Evolutionary conservation across 1,284 basidiomycete genomes (phyloP), one percentile per base, ranked within the genome.

Genomic region (Schizopora paradoxa): DNA sequence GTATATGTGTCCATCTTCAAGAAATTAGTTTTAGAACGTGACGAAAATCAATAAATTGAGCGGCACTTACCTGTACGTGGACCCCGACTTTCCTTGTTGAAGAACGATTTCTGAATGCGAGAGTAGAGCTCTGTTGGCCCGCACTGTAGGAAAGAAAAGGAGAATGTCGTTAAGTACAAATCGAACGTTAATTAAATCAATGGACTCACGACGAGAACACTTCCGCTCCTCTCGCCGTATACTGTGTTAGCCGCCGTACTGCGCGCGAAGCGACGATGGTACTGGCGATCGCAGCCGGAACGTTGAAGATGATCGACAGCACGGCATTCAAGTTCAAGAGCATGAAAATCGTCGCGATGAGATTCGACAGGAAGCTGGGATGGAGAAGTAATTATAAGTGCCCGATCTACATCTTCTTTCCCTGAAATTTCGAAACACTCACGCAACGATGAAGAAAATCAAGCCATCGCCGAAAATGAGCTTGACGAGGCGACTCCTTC

Each of bases 381-480:
- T n/a, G n/a, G 14, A 48, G 52, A 13, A 54, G 45, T 16, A 41
- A 38, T 32, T 21, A 31, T n/a, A n/a, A n/a, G n/a, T n/a, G n/a
- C n/a, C n/a, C n/a, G n/a, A n/a, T n/a, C n/a, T n/a, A n/a, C n/a
- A n/a, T n/a, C n/a, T n/a, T 31, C 8, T 31, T n/a, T n/a, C n/a
- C n/a, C 23, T 47, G 26, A 42, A 13, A 34, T 18, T 47, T 10
- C 6, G 19, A 21, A 7, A 48, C 4, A 68, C 82, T 61, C 59
- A 85, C 78, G 82, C 85, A 45, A 86, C 76, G 48, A 77, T 62
- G 60, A 87, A 87, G 65, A 79, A 87, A 44, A 85, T 79, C 41
- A 87, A 59, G 10, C 84, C 82, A 54, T 86, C 83, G 5, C 66
- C 65, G 58, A 86, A 86, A 49, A 86, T 79, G 46, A 86, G 69